phyloP scores from a whole-genome alignment of 2,329 filamentous ascomycete genomes.

The Fusarium protoensiforme region DNA sequence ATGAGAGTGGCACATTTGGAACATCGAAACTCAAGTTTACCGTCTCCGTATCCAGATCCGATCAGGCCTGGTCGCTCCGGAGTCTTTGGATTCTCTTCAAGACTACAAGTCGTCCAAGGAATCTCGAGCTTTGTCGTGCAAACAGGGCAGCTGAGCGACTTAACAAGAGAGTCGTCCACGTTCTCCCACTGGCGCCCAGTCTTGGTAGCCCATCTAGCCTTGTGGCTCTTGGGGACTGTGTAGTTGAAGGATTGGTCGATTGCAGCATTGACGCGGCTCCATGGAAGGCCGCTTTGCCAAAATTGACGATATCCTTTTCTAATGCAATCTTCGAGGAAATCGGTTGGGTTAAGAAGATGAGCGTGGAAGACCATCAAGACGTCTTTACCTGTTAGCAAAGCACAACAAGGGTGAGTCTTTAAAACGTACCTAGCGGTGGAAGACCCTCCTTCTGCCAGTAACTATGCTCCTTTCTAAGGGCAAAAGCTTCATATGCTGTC shows the following conservation, averaged over 20 bases:
- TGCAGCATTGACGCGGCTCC: slow-evolving; percentile 63
- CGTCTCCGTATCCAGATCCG: slow-evolving; percentile 71
- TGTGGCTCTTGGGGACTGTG: slow-evolving; percentile 53
- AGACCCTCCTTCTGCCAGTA: slow-evolving; percentile 33
- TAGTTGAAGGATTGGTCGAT: slow-evolving; percentile 69
- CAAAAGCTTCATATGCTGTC: slow-evolving; percentile 18
- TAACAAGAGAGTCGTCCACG: slow-evolving; percentile 56
- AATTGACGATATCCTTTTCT: slow-evolving; percentile 26
- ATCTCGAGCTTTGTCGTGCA: slow-evolving; percentile 51
- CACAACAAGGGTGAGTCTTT: not conserved
- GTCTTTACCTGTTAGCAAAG: slow-evolving; percentile 53
- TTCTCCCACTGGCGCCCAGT: slow-evolving; percentile 67
- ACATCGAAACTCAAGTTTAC: slow-evolving; percentile 63
- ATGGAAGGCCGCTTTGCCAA: slow-evolving; percentile 72
- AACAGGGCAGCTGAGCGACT: slow-evolving; percentile 57
- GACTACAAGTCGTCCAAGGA: slow-evolving; percentile 64
- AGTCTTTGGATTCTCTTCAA: slow-evolving; percentile 28
- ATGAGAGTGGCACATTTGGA: slow-evolving; percentile 60
- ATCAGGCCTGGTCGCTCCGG: slow-evolving; percentile 44
- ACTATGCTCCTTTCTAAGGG: not conserved
- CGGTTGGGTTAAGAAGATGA: slow-evolving; percentile 76
- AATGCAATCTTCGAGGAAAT: slow-evolving; percentile 44
- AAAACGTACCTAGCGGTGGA: slow-evolving; percentile 36
- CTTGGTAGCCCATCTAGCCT: slow-evolving; percentile 54
- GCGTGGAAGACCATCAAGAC: slow-evolving; percentile 80